Conservation (phyloP, 441 rosid genomes). For the Adansonia grandidieri region DNA sequence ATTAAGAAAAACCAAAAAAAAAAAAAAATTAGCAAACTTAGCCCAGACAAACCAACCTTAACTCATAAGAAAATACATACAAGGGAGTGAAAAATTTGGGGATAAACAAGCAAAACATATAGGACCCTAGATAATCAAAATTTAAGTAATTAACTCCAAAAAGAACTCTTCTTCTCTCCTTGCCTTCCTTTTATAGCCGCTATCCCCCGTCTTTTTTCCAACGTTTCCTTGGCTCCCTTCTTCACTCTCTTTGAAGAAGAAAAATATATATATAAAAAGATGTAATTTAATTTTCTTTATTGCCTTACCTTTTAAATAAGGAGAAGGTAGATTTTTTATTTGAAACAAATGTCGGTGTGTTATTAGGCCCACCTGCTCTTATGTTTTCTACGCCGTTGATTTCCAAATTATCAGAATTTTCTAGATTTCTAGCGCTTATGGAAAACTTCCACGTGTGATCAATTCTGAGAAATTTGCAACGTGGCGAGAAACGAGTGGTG, state of each 20-base stretch:
- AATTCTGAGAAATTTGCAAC: background rate
- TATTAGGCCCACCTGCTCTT: background rate
- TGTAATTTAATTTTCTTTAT: no score
- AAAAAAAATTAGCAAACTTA: background rate
- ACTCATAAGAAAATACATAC: background rate
- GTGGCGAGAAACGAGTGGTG: background rate
- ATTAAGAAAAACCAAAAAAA: background rate
- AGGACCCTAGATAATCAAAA: background rate
- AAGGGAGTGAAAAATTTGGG: background rate
- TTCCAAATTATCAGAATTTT: background rate
- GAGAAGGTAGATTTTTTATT: background rate
- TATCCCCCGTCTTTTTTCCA: background rate
- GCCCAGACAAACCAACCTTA: background rate
- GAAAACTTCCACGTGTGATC: background rate
- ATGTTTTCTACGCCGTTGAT: background rate
- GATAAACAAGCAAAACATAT: background rate
- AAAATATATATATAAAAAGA: background rate
- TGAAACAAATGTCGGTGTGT: no score
- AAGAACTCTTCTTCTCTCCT: background rate
- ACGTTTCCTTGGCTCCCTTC: background rate
- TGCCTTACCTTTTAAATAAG: background rate
- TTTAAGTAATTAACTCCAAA: background rate
- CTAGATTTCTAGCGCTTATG: background rate
- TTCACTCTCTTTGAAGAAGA: background rate
- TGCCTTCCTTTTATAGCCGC: slow-evolving; percentile 15